These are phyloP conservation scores for Geum urbanum DNA, from an alignment of 306 rosid genomes.

Conservation along the genomic window DNA sequence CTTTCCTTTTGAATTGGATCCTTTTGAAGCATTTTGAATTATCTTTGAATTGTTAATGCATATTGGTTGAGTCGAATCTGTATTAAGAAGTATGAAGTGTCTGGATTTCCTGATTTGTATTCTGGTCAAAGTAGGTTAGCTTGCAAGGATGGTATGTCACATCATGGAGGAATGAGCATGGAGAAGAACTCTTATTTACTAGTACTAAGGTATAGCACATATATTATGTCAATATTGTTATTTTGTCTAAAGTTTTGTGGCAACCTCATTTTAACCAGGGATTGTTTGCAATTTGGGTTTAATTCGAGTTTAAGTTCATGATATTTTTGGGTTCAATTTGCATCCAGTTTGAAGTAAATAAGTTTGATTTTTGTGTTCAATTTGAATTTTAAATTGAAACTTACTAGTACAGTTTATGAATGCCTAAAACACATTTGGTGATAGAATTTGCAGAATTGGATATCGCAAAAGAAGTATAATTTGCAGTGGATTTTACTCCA, in stretches of 20 bases:
- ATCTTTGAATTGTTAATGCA: conserved; percentile 4
- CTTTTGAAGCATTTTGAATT: conserved; percentile 7
- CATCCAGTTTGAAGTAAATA: no score
- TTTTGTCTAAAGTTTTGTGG: not conserved
- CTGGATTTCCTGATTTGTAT: conserved; percentile 18
- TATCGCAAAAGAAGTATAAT: no score
- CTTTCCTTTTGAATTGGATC: not conserved
- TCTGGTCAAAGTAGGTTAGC: conserved; percentile 60
- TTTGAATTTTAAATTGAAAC: no score
- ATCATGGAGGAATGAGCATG: conserved; percentile 81
- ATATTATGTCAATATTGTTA: not conserved
- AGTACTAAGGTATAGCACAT: conserved; percentile 63
- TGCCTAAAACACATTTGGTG: no score
- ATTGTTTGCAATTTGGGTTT: no score
- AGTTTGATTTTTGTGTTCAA: no score
- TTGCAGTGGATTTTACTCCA: no score
- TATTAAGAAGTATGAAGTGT: conserved; percentile 3
- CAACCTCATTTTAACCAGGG: no score
- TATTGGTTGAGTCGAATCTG: conserved; percentile 2
- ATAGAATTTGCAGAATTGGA: no score
- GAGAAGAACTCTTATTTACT: conserved; percentile 89
- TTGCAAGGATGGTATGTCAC: conserved; percentile 86
- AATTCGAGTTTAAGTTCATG: no score
- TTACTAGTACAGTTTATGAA: no score
- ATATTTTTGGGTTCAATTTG: no score